phyloP scores from a whole-genome alignment of 2,329 filamentous ascomycete species.

The Rutstroemia sp. region DNA sequence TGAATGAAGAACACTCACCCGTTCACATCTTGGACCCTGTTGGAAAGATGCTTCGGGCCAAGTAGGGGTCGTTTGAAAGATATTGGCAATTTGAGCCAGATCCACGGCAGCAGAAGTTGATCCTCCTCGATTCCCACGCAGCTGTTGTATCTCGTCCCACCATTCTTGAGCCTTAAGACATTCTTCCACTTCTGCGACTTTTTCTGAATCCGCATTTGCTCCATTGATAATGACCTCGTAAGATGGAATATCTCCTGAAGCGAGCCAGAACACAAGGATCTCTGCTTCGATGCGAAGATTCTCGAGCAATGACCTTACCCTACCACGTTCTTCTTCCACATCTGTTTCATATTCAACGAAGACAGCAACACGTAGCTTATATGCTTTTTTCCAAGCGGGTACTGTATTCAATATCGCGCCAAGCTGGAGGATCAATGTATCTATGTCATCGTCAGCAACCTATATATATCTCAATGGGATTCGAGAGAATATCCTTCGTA shows the following conservation, averaged over 20 bases:
- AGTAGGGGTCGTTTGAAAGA: conserved; percentile 34
- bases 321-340: conserved; percentile 66
- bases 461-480: neutral
- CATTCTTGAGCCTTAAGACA: conserved; percentile 66
- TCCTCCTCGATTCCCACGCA: conserved; percentile 35
- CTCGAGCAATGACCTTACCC: conserved; percentile 67
- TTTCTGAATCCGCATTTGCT: conserved; percentile 44
- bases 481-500: neutral
- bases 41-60: conserved; percentile 48
- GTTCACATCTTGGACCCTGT: conserved; percentile 39
- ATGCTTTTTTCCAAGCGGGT: conserved; percentile 68
- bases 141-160: conserved; percentile 68
- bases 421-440: conserved; percentile 75
- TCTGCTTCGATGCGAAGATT: conserved; percentile 77
- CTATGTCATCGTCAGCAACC: conserved; percentile 35
- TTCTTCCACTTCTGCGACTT: conserved; percentile 54
- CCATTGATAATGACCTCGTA: conserved; percentile 79
- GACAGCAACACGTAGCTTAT: conserved; percentile 68
- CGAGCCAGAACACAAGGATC: conserved; percentile 74
- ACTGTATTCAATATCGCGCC: conserved; percentile 81
- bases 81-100: conserved; percentile 35
- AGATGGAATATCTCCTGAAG: conserved; percentile 61
- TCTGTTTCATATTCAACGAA: conserved; percentile 88
- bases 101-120: conserved; percentile 33
- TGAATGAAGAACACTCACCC: conserved; percentile 5